These are phyloP conservation scores for Pascua guehoae DNA, from an alignment of 1,284 basidiomycete species.

Conservation along the genomic window DNA sequence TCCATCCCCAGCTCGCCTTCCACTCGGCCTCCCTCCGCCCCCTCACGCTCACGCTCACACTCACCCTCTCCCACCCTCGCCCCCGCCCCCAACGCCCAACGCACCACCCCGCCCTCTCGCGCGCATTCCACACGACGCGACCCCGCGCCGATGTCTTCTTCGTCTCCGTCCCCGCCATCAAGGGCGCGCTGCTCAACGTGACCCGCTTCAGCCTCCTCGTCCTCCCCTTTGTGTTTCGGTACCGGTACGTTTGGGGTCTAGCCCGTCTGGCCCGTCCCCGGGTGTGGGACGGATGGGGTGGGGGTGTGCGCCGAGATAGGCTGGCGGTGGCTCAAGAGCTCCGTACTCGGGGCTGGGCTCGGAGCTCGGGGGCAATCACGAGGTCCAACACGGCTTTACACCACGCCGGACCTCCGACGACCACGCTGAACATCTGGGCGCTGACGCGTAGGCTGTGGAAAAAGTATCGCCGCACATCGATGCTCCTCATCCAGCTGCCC, in stretches of 20 bases:
- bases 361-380: neutral
- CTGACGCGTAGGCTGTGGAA: slow-evolving; percentile 43
- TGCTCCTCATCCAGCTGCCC: slow-evolving; percentile 50
- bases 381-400: no score
- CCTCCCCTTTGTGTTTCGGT: slow-evolving; percentile 53
- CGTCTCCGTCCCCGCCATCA: slow-evolving; percentile 52
- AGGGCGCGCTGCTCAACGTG: slow-evolving; percentile 47
- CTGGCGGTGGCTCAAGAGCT: neutral
- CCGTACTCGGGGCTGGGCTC: no score
- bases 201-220: slow-evolving; percentile 51
- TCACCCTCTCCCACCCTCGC: no score
- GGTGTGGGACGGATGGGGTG: no score
- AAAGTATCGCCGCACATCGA: slow-evolving; percentile 46
- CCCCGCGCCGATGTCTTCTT: slow-evolving; percentile 51
- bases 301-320: no score
- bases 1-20: no score
- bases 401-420: neutral
- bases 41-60: no score
- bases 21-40: no score
- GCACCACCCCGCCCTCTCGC: neutral
- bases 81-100: no score
- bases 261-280: no score
- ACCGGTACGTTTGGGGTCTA: slow-evolving; percentile 41
- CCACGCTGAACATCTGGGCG: neutral
- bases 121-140: slow-evolving; percentile 41